Conservation (phyloP, 2,329 filamentous ascomycete genomes). For the Elsinoe australis region DNA sequence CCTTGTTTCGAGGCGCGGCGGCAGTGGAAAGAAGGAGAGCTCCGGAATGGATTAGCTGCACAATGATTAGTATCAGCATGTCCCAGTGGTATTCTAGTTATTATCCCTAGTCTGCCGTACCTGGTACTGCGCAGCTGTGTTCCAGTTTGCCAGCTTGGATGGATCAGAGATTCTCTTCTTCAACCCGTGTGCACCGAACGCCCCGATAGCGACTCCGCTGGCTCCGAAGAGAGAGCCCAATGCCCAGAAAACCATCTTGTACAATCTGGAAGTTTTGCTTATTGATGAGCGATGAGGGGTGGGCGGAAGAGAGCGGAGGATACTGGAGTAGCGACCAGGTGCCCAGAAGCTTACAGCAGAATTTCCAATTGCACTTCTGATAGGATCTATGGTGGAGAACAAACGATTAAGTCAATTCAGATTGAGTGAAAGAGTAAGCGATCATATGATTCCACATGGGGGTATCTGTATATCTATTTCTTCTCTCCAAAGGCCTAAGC, state of each 20-base stretch:
- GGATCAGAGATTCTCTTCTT: constrained; percentile 56
- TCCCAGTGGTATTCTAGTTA: too few species aligned
- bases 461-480: too few species aligned
- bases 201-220: constrained; percentile 53
- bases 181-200: constrained; percentile 61
- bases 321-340: too few species aligned
- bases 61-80: background rate
- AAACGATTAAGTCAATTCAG: too few species aligned
- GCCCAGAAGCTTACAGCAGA: too few species aligned
- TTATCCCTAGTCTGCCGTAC: constrained; percentile 36
- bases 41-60: constrained; percentile 54
- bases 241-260: constrained; percentile 46
- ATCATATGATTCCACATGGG: too few species aligned
- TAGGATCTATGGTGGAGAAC: too few species aligned
- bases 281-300: background rate
- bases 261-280: background rate
- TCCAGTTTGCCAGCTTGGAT: constrained; percentile 51
- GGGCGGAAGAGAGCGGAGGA: too few species aligned
- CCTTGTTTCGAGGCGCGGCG: constrained; percentile 43
- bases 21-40: constrained; percentile 51
- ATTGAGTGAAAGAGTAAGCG: too few species aligned
- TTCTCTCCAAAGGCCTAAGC: too few species aligned
- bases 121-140: constrained; percentile 61
- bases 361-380: too few species aligned
- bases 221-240: constrained; percentile 57